phyloP scores from a whole-genome alignment of 176 grass and related monocot species.

The Oryza longistaminata region DNA sequence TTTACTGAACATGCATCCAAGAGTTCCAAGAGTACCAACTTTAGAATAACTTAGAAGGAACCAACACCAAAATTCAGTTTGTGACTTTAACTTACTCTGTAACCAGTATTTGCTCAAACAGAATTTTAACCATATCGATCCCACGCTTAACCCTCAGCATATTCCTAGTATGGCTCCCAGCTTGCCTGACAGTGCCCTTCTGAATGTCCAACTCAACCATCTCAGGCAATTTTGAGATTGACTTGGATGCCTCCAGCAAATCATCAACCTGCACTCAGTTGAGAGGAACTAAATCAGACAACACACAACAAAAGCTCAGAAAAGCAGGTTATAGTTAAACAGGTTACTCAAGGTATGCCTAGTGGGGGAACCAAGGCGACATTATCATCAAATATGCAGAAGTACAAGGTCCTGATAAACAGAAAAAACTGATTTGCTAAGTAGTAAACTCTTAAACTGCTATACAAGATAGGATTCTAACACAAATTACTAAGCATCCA shows the following conservation, averaged over 20 bases:
- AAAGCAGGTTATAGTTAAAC: background rate
- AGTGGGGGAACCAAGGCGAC: background rate
- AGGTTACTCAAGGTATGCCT: background rate
- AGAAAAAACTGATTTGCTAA: background rate
- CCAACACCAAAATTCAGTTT: background rate
- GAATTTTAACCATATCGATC: slow-evolving; percentile 90
- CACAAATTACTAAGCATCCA: background rate
- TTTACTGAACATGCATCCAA: background rate
- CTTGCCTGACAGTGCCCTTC: slow-evolving; percentile 47
- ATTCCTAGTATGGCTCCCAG: slow-evolving; percentile 79
- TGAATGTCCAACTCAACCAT: slow-evolving; percentile 86
- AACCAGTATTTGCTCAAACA: slow-evolving; percentile 78
- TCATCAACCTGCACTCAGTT: slow-evolving; percentile 59
- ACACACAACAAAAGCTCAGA: background rate
- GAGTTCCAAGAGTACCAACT: background rate
- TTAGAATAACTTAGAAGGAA: background rate
- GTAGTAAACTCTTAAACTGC: background rate
- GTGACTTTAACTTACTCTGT: slow-evolving; percentile 60
- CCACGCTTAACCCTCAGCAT: slow-evolving; percentile 83
- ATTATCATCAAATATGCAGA: background rate
- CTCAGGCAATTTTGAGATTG: slow-evolving; percentile 63
- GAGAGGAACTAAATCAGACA: background rate
- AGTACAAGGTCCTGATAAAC: background rate
- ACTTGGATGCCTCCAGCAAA: slow-evolving; percentile 74
- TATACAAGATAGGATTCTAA: background rate